phyloP scores from a whole-genome alignment of 768 basidiomycete species.

The Leccinum arenicola region DNA sequence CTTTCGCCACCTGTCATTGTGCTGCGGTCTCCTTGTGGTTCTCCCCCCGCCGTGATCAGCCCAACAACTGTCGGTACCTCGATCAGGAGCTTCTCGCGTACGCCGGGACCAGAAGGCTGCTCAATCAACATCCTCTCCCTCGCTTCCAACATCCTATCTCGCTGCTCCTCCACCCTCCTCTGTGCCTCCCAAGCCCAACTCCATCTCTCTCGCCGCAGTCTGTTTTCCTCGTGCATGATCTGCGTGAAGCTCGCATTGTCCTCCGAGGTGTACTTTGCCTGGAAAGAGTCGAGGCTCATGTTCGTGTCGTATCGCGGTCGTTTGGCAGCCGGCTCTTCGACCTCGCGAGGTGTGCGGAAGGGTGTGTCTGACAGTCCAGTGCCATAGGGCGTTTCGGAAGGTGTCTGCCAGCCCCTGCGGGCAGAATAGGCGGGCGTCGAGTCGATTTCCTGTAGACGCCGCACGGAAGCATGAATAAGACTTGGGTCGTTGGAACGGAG shows the following conservation, averaged over 20 bases:
- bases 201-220: conserved; percentile 73
- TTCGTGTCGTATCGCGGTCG: conserved; percentile 55
- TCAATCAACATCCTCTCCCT: conserved; percentile 74
- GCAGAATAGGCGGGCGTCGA: conserved; percentile 45
- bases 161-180: conserved; percentile 67
- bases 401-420: conserved; percentile 39
- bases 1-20: conserved; percentile 25
- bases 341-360: conserved; percentile 39
- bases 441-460: conserved; percentile 61
- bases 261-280: conserved; percentile 90
- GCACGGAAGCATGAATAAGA: conserved; percentile 74
- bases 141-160: conserved; percentile 60
- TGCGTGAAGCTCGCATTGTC: conserved; percentile 97
- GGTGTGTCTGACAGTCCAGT: conserved; percentile 66
- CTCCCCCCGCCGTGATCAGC: conserved; percentile 42
- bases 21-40: conserved; percentile 1
- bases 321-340: conserved; percentile 48
- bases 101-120: conserved; percentile 56
- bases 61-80: conserved; percentile 56
- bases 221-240: conserved; percentile 89
- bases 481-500: conserved; percentile 71
- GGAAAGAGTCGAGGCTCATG: conserved; percentile 81
- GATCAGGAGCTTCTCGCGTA: conserved; percentile 64
- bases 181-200: conserved; percentile 97
- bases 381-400: conserved; percentile 67